These are phyloP conservation scores for Homolaphlyctis polyrhiza DNA, from an alignment of 371 early-diverging fungal species.

Conservation along the genomic window DNA sequence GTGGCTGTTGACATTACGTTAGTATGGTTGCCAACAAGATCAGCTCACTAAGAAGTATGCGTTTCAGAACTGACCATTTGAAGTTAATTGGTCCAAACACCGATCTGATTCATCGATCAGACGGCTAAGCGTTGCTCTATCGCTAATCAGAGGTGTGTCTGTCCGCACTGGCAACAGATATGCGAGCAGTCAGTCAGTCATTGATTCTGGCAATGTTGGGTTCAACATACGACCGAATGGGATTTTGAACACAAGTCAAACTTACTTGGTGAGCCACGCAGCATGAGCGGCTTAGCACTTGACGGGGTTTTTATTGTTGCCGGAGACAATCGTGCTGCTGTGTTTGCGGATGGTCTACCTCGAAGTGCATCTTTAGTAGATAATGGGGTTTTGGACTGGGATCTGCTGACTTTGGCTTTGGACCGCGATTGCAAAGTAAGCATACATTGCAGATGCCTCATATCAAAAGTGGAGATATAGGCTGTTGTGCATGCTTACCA, in stretches of 20 bases:
- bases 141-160: slow-evolving; percentile 1
- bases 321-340: neutral
- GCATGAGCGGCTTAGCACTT: neutral
- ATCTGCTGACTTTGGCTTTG: neutral
- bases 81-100: neutral
- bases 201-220: neutral
- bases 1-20: neutral
- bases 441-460: neutral
- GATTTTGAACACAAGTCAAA: neutral
- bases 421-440: neutral
- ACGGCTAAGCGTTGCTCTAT: neutral
- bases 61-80: neutral
- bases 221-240: neutral
- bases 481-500: neutral
- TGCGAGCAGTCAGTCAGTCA: neutral
- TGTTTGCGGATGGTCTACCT: neutral
- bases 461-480: neutral
- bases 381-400: neutral
- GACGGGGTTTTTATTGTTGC: neutral
- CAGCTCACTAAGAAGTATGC: neutral
- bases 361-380: neutral
- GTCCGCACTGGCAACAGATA: neutral
- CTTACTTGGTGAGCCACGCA: slow-evolving; percentile 2
- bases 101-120: neutral
- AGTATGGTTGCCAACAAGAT: neutral